phyloP scores from a whole-genome alignment of 2,329 filamentous ascomycete species.

The Periconia sp. region DNA sequence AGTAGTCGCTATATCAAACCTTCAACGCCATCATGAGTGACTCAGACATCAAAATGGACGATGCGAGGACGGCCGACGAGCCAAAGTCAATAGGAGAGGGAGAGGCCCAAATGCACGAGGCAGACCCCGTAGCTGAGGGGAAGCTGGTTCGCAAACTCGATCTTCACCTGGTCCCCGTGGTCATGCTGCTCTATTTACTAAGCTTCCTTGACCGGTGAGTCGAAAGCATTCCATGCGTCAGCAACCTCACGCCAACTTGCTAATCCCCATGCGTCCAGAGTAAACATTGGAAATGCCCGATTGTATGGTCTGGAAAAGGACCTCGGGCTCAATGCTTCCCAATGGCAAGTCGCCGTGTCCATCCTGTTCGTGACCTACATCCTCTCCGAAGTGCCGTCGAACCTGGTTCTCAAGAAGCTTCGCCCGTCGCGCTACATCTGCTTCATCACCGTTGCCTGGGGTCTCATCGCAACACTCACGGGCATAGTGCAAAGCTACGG shows the following conservation, averaged over 20 bases:
- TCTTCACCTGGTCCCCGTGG: slow-evolving; percentile 63
- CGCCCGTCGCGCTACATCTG: slow-evolving; percentile 54
- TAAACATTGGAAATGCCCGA: slow-evolving; percentile 72
- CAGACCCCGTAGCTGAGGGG: slow-evolving; percentile 50
- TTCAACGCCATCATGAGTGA: slow-evolving; percentile 26
- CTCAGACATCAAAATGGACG: slow-evolving; percentile 23
- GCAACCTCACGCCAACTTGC: background rate
- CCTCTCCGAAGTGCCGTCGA: slow-evolving; percentile 48
- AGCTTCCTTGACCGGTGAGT: slow-evolving; percentile 71
- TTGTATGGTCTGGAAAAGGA: slow-evolving; percentile 67
- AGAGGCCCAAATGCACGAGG: slow-evolving; percentile 29
- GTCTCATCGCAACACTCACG: slow-evolving; percentile 65
- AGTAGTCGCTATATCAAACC: no score
- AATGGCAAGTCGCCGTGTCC: slow-evolving; percentile 63
- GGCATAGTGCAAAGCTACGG: slow-evolving; percentile 68
- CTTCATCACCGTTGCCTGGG: slow-evolving; percentile 62
- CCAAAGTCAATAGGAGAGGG: slow-evolving; percentile 21
- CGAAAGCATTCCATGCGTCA: background rate
- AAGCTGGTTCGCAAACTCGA: slow-evolving; percentile 68
- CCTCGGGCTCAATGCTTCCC: slow-evolving; percentile 60
- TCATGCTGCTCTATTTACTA: slow-evolving; percentile 72
- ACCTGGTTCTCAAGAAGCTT: slow-evolving; percentile 50
- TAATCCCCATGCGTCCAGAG: slow-evolving; percentile 30
- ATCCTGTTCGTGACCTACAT: slow-evolving; percentile 52
- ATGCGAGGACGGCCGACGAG: slow-evolving; percentile 9